A percentile compares a stretch with the other conserved stretches of the same genome.
Conservation (phyloP, 2,329 filamentous ascomycete species). For the Fusarium brevicatenulatum region DNA sequence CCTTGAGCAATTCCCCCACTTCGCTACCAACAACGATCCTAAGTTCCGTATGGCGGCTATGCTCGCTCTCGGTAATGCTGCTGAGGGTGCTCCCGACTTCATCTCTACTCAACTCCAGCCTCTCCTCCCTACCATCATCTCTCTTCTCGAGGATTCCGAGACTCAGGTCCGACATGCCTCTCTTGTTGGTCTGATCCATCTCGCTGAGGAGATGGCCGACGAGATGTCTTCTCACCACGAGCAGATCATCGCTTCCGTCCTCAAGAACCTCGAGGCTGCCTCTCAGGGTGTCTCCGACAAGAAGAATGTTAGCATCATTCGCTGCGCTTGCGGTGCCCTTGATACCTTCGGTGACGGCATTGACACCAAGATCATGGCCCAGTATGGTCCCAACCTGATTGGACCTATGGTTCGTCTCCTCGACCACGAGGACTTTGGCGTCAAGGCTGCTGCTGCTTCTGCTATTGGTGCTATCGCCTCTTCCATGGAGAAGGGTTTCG, state of each 20-base stretch:
- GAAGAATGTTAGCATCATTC: constrained; percentile 85
- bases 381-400: constrained; percentile 85
- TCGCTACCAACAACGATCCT: constrained; percentile 78
- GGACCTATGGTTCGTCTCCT: constrained; percentile 87
- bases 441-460: constrained; percentile 89
- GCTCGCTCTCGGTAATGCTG: constrained; percentile 89
- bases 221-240: constrained; percentile 89
- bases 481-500: constrained; percentile 83
- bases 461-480: constrained; percentile 91
- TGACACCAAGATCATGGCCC: constrained; percentile 77
- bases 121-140: constrained; percentile 86
- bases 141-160: constrained; percentile 85
- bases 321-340: constrained; percentile 87
- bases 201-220: constrained; percentile 93
- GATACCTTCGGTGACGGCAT: constrained; percentile 93
- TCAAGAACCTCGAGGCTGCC: constrained; percentile 89
- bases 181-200: constrained; percentile 84
- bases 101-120: constrained; percentile 90
- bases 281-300: constrained; percentile 75
- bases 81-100: constrained; percentile 97
- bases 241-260: constrained; percentile 81
- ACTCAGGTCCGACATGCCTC: constrained; percentile 86
- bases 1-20: constrained; percentile 84
- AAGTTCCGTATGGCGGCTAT: constrained; percentile 90
- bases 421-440: constrained; percentile 83